Conservation (phyloP, 75 land plant genomes). For the Pinus tabuliformis region DNA sequence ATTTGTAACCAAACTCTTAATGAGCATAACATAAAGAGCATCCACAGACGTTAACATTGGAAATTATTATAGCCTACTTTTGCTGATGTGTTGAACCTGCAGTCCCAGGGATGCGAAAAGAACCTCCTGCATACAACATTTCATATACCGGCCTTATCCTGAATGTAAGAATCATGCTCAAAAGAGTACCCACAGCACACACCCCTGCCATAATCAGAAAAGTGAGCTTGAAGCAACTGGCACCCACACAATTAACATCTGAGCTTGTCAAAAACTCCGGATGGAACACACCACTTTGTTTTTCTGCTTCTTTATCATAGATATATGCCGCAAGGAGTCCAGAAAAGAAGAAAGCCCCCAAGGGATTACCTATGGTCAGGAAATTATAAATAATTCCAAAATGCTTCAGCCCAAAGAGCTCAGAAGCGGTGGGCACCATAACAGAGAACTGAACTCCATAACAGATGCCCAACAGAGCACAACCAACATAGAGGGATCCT, state of each 20-base stretch:
- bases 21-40: no score
- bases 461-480: conserved; percentile 76
- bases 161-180: conserved; percentile 48
- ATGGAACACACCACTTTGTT: conserved; percentile 19
- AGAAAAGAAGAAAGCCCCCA: conserved; percentile 87
- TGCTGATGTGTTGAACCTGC: not conserved
- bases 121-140: conserved; percentile 73
- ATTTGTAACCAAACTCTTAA: no score
- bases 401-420: conserved; percentile 87
- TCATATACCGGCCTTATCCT: conserved; percentile 73
- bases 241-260: conserved; percentile 53
- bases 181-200: conserved; percentile 62
- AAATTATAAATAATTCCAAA: conserved; percentile 95
- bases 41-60: no score
- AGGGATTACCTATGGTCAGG: conserved; percentile 69
- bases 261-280: conserved; percentile 1
- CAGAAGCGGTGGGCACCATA: conserved; percentile 91
- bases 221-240: conserved; percentile 73
- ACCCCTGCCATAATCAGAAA: conserved; percentile 69
- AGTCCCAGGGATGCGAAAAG: conserved; percentile 46
- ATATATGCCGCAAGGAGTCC: conserved; percentile 79
- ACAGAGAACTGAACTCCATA: conserved; percentile 84
- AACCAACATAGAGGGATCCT: conserved; percentile 62
- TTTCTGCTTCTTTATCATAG: conserved; percentile 74
- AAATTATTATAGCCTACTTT: no score